Conservation (phyloP, 148 eudicot species). For the Salicornia ramosissima region DNA sequence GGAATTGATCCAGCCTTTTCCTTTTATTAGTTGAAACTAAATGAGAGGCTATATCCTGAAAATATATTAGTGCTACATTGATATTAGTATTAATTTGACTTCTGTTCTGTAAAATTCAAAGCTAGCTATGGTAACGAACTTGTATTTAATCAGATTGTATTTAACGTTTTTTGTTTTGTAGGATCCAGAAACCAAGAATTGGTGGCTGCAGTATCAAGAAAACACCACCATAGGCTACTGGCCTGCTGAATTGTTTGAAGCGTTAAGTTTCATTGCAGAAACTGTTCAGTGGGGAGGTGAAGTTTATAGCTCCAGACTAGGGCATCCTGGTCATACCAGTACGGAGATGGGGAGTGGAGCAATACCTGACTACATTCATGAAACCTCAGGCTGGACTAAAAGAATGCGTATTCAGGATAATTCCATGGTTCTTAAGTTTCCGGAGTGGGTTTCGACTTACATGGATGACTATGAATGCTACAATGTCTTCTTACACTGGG, state of each 20-base stretch:
- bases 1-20: neutral
- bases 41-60: neutral
- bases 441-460: slow-evolving; percentile 13
- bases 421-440: slow-evolving; percentile 25
- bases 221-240: slow-evolving; percentile 23
- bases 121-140: neutral
- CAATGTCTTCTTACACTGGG: slow-evolving; percentile 11
- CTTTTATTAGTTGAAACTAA: neutral
- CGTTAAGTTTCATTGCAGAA: slow-evolving; percentile 18
- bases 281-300: slow-evolving; percentile 35
- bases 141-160: neutral
- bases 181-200: slow-evolving; percentile 16
- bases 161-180: neutral
- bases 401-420: slow-evolving; percentile 24
- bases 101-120: neutral
- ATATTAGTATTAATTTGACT: neutral
- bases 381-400: slow-evolving; percentile 24
- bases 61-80: neutral
- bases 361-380: neutral
- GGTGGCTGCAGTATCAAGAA: slow-evolving; percentile 30
- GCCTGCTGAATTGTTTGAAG: slow-evolving; percentile 21
- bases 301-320: slow-evolving; percentile 22
- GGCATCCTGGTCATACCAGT: slow-evolving; percentile 25
- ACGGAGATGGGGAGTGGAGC: slow-evolving; percentile 30
- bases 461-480: slow-evolving; percentile 26